Percentiles rank a stretch among this genome's conserved stretches.
Evolutionary conservation across 331 rosid genomes (phyloP).

Genomic region (Acacia pycnantha): DNA sequence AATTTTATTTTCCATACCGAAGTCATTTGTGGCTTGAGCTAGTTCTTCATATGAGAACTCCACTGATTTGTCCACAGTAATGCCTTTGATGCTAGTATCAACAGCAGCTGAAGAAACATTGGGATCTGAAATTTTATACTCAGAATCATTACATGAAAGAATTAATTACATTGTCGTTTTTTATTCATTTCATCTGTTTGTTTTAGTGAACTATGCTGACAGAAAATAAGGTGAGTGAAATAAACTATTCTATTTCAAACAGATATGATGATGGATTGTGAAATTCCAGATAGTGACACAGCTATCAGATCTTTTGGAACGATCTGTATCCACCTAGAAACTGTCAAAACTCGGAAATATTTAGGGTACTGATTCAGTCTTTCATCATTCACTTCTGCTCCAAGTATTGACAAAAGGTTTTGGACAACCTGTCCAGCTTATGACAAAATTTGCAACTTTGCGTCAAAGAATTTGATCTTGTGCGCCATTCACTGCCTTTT

Average conservation of each 20-base stretch:
- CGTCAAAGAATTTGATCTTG: neutral
- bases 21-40: no score
- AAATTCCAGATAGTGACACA: neutral
- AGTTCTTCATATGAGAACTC: no score
- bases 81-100: no score
- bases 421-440: no score
- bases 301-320: neutral
- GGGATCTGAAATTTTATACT: no score
- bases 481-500: neutral
- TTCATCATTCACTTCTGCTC: neutral
- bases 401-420: no score
- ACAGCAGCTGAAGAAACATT: no score
- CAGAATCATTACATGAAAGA: constrained; percentile 3
- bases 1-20: no score
- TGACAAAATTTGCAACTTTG: neutral
- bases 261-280: neutral
- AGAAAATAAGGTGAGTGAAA: neutral
- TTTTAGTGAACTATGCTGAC: neutral
- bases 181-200: neutral
- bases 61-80: no score
- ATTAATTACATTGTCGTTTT: neutral
- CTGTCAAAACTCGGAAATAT: neutral
- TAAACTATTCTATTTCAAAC: neutral
- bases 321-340: neutral
- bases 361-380: neutral